Evolutionary conservation across 1,284 basidiomycete species (phyloP), one percentile per base, ranked within the genome.

Genomic region (Trichosporon sp.): DNA sequence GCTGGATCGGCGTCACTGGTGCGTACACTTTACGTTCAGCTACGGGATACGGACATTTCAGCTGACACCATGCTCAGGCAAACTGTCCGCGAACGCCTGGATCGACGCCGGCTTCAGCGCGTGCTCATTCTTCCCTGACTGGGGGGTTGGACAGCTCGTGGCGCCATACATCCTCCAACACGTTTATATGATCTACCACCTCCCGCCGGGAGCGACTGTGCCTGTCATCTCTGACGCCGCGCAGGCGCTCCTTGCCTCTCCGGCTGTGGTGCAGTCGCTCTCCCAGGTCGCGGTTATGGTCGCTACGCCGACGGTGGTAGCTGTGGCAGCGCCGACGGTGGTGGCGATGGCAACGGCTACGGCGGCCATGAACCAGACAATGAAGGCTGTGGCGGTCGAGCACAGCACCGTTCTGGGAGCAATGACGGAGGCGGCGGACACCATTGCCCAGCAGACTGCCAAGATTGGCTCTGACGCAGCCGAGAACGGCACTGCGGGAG

Each of bases 11-110:
- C 14, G 73, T 73, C 72, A 44, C 54, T 8, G 73, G 65, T 44
- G 66, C 76, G 59, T 54, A n/a, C n/a, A n/a, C n/a, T n/a, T n/a
- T n/a, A n/a, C n/a, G n/a, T n/a, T n/a, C n/a, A n/a, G n/a, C n/a
- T n/a, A n/a, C n/a, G n/a, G n/a, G n/a, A n/a, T n/a, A n/a, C n/a
- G n/a, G n/a, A n/a, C n/a, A n/a, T n/a, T n/a, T n/a, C n/a, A 54
- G 49, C 25, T 54, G 49, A 29, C 25, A n/a, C 40, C 74, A 8
- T 36, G 34, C 7, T 67, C 71, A 1, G 72, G 69, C 4, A 58
- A 68, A 14, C 59, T 69, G n/a, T 66, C 71, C 9, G 66, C 69
- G 4, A 65, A 64, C 14, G 67, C 72, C 3, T 79, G 77, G 75
- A 60, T 79, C 46, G 73, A 76, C 52, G 68, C 61, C 8, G 67